Percentiles rank a stretch among this genome's conserved stretches.
Evolutionary conservation across 148 eudicot genomes (phyloP).

Genomic region (Suaeda aralocaspica): DNA sequence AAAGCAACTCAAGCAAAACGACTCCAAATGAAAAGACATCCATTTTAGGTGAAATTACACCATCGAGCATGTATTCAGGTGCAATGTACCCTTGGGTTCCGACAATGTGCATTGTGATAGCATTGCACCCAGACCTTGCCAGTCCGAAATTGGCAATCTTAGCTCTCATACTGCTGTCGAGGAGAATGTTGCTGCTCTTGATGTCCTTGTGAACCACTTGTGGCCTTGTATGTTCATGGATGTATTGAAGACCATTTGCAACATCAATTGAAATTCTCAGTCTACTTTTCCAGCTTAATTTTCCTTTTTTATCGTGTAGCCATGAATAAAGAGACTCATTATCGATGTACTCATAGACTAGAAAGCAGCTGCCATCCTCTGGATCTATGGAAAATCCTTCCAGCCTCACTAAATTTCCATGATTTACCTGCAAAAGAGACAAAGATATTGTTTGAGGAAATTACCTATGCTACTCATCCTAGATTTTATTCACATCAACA

Average conservation of each 20-base stretch:
- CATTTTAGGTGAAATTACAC: slow-evolving; percentile 77
- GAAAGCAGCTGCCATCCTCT: slow-evolving; percentile 72
- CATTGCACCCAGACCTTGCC: slow-evolving; percentile 89
- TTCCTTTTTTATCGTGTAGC: slow-evolving; percentile 50
- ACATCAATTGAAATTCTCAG: slow-evolving; percentile 71
- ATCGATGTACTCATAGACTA: slow-evolving; percentile 79
- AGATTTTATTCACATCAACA: too few relatives aligned
- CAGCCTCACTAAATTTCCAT: slow-evolving; percentile 77
- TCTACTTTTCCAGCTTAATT: slow-evolving; percentile 66
- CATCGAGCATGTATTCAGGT: slow-evolving; percentile 78
- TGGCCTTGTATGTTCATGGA: slow-evolving; percentile 88
- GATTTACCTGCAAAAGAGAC: slow-evolving; percentile 61
- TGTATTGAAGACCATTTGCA: slow-evolving; percentile 91
- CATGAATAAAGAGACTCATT: slow-evolving; percentile 77
- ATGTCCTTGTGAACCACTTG: slow-evolving; percentile 93
- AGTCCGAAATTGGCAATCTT: slow-evolving; percentile 89
- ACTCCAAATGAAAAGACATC: slow-evolving; percentile 88
- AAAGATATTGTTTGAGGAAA: background rate
- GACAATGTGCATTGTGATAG: slow-evolving; percentile 89
- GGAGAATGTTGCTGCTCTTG: slow-evolving; percentile 79
- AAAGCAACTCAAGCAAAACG: slow-evolving; percentile 72
- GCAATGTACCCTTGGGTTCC: slow-evolving; percentile 96
- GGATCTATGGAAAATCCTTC: slow-evolving; percentile 92
- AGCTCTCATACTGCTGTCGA: slow-evolving; percentile 73
- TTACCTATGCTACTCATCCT: background rate